These are phyloP conservation scores for Suillus tomentosus DNA, from an alignment of 768 basidiomycete genomes.

Conservation along the genomic window DNA sequence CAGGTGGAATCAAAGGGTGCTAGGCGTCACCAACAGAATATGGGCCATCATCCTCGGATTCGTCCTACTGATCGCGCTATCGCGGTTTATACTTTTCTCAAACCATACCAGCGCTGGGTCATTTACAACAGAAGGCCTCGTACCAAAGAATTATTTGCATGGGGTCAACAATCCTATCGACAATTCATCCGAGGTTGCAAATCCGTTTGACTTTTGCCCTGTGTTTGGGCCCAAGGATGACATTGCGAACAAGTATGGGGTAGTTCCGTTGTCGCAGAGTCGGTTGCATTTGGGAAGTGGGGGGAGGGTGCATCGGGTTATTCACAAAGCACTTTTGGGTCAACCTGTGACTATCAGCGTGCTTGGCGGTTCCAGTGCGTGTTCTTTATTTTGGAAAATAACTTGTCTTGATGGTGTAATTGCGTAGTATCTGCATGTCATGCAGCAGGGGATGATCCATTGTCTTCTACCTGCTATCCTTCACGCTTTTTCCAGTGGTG, in stretches of 20 bases:
- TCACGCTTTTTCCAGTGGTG: conserved; percentile 97
- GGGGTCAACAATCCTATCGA: conserved; percentile 31
- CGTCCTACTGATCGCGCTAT: conserved; percentile 54
- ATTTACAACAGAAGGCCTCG: conserved; percentile 47
- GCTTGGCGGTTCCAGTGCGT: conserved; percentile 83
- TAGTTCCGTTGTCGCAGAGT: conserved; percentile 70
- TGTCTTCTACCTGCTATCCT: conserved; percentile 86
- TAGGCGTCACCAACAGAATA: conserved; percentile 70
- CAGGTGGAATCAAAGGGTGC: conserved; percentile 53
- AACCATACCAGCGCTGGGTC: conserved; percentile 27
- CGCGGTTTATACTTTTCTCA: conserved; percentile 54
- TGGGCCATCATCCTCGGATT: conserved; percentile 64
- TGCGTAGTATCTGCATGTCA: conserved; percentile 88
- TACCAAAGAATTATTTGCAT: conserved; percentile 85
- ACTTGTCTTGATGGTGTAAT: background rate
- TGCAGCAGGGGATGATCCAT: conserved; percentile 89
- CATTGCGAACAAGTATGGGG: conserved; percentile 78
- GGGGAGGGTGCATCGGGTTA: conserved; percentile 76
- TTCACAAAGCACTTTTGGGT: conserved; percentile 82
- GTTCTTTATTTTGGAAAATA: conserved; percentile 5
- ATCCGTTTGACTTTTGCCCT: conserved; percentile 93
- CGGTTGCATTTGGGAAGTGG: conserved; percentile 80
- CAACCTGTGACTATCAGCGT: conserved; percentile 89
- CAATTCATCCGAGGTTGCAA: conserved; percentile 40
- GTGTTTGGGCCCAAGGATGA: conserved; percentile 81